Evolutionary conservation across 495 filamentous ascomycete genomes (phyloP).

Genomic region (Extremus antarcticus): DNA sequence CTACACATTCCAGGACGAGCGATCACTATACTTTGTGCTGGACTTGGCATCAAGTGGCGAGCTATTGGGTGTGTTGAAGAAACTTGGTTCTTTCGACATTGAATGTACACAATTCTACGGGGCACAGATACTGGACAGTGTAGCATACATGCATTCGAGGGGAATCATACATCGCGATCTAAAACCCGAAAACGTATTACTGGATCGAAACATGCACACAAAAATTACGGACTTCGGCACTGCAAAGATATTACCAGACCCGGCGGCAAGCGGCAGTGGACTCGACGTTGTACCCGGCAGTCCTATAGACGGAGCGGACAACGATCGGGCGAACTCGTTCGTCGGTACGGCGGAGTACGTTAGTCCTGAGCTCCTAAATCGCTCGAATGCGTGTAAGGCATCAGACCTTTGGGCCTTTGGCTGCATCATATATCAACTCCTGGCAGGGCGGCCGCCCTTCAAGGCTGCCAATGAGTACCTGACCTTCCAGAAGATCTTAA

Average conservation of each 20-base stretch:
- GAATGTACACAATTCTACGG: conserved; percentile 94
- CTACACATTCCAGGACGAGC: conserved; percentile 97
- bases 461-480: conserved; percentile 95
- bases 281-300: conserved; percentile 28
- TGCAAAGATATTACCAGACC: conserved; percentile 68
- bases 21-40: conserved; percentile 91
- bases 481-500: conserved; percentile 97
- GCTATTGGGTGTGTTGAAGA: conserved; percentile 83
- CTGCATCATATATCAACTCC: conserved; percentile 96
- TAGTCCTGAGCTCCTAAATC: conserved; percentile 85
- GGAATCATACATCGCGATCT: conserved; percentile 95
- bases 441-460: conserved; percentile 90
- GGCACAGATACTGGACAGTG: conserved; percentile 90
- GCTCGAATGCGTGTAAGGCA: conserved; percentile 95
- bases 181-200: conserved; percentile 93
- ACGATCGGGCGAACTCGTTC: conserved; percentile 79
- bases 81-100: conserved; percentile 85
- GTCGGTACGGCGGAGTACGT: conserved; percentile 99
- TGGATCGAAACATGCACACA: conserved; percentile 91
- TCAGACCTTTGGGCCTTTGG: conserved; percentile 98
- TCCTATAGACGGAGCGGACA: conserved; percentile 47
- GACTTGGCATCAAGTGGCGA: conserved; percentile 91
- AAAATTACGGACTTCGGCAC: conserved; percentile 99
- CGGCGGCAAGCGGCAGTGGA: conserved; percentile 34
- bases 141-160: conserved; percentile 94